Base-by-base conservation (phyloP, 306 rosid genomes). In the Trifolium fragiferum region DNA sequence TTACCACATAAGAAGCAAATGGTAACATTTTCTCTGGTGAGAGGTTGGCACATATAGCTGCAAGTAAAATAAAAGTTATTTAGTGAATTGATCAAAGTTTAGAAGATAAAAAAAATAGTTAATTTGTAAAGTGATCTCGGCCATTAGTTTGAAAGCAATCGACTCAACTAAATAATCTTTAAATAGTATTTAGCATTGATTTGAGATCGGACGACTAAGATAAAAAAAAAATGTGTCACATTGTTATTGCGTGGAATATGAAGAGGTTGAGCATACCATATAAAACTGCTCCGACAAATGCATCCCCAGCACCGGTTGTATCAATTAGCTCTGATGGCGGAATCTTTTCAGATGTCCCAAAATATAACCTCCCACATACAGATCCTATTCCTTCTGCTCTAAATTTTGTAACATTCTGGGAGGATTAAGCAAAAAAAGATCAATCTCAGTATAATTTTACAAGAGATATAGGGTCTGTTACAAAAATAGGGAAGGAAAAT, bases 291-390 rank as follows among this genome's bases (percentile, higher is more conserved):
- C 99, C 99, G 58, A 89, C 78, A 71, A 95, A 95, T 78, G 97
- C 90, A 86, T 95, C 99, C 33, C 99, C 99, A 30, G 98, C 99
- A 78, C 99, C 99, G 9, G 98, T 92, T 62, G 99, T 89, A 75
- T 95, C 99, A 43, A 87, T 27, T 37, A 95, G 81, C 53, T 95
- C 93, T 46, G 92, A 81, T 10, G 85, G 87, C 1, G 99, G 97
- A 54, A 95, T 84, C 80, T 87, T 89, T 89, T 92, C 99, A 15
- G 88, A 87, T 41, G 98, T 85, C 76, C 93, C 98, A 55, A 87
- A 43, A 70, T 86, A 83, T 75, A 89, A 77, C 85, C 96, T 90
- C 51, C 99, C 99, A 75, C 68, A 80, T 57, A 90, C 81, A 11
- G 83, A 74, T 75, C 96, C 98, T 59, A 95, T 75, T 73, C 93